Base-by-base conservation (phyloP, 345 rosid species). In the Dipteronia sinensis region DNA sequence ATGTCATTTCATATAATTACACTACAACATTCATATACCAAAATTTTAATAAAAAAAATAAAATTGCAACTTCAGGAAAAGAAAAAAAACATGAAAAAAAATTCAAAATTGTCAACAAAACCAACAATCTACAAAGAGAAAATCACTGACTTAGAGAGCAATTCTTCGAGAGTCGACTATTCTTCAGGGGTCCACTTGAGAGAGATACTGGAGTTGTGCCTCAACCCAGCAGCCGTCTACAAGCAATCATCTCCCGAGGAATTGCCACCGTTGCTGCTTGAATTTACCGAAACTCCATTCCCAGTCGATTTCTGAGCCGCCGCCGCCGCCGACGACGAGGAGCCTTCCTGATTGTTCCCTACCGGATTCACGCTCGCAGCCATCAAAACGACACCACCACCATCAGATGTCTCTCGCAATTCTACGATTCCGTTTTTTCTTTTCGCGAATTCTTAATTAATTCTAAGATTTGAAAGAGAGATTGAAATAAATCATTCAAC, bases 291-390 rank as follows among this genome's bases (percentile, higher is more conserved):
- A 69, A 29, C 79, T 1, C 88, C 91, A 83, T 86, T 88, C 61
- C 85, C 40, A 51, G 89, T 74, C 13, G 81, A 76, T 76, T 86
- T 87, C 76, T 79, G 83, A 40, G 84, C 72, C 63, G 86, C 62
- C 22, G 61, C 72, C 63, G 86, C 62, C 62, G 62, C 62, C 11
- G 62, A 1, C 27, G 62, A 65, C 63, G 90, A 83, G 0, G 89
- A 84, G 25, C 78, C 86, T 69, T 87, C 89, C 64, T 87, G 89
- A 80, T 88, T 85, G 74, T 83, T 80, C 58, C 82, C 88, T 6
- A 91, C 69, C 25, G 90, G 91, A 69, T 89, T 92, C 44, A 90
- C 92, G 58, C 96, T 90, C 29, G 92, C 94, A 74, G 92, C 92
- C 91, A 92, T 90, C 74, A 72, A 25, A 44, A 20, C 13, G 19